phyloP scores from a whole-genome alignment of 2,329 filamentous ascomycete species.

The Ceratocystis colombiana region DNA sequence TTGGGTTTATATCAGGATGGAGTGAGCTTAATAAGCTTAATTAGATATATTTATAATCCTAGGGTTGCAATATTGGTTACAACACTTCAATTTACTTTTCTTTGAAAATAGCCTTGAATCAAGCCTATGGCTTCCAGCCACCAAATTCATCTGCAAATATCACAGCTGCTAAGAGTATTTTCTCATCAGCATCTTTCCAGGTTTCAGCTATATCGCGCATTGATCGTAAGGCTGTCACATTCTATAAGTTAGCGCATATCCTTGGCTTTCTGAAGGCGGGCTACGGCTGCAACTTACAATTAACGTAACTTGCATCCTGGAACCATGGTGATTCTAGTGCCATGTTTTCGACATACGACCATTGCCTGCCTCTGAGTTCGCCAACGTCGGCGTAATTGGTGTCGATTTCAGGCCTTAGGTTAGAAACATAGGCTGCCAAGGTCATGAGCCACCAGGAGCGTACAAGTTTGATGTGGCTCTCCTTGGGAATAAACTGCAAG shows the following conservation, averaged over 20 bases:
- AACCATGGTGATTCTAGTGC: conserved; percentile 58
- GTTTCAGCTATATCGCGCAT: conserved; percentile 64
- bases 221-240: conserved; percentile 44
- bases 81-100: background rate
- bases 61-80: background rate
- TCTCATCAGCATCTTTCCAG: conserved; percentile 60
- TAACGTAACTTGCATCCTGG: conserved; percentile 75
- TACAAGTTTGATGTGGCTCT: conserved; percentile 63
- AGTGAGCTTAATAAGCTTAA: background rate
- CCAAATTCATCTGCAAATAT: conserved; percentile 64
- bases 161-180: conserved; percentile 58
- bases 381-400: conserved; percentile 49
- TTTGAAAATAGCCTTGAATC: background rate
- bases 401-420: conserved; percentile 62
- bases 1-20: background rate
- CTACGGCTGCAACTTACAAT: conserved; percentile 44
- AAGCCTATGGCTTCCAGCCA: conserved; percentile 45
- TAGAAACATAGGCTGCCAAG: conserved; percentile 65
- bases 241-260: conserved; percentile 10
- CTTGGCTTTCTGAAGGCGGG: background rate
- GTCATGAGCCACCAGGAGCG: conserved; percentile 85
- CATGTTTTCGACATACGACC: conserved; percentile 65
- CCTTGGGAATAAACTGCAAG: conserved; percentile 62
- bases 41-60: background rate
- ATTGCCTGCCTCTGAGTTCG: conserved; percentile 56